Evolutionary conservation across 2,329 filamentous ascomycete genomes (phyloP).

Genomic region (Fusarium verrucosum): DNA sequence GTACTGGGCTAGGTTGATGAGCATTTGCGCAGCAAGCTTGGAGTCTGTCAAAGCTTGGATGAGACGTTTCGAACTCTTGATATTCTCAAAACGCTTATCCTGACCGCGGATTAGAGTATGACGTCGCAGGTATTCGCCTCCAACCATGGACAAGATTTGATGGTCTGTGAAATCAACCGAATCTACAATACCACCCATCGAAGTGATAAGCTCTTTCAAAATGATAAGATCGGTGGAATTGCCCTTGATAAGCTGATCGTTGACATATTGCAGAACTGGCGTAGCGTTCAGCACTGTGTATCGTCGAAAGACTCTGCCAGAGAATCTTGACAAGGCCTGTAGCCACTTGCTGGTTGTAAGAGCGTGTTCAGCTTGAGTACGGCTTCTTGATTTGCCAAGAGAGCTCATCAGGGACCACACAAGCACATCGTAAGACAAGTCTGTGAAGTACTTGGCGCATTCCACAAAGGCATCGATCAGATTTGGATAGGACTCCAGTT

Average conservation of each 20-base stretch:
- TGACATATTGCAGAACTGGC: slow-evolving; percentile 89
- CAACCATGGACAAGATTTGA: slow-evolving; percentile 88
- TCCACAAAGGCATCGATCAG: slow-evolving; percentile 95
- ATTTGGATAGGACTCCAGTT: slow-evolving; percentile 94
- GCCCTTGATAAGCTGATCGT: slow-evolving; percentile 80
- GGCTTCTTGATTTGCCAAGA: slow-evolving; percentile 69
- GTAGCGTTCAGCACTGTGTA: slow-evolving; percentile 85
- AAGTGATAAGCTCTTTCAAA: slow-evolving; percentile 85
- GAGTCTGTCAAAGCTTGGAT: slow-evolving; percentile 82
- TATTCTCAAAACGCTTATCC: slow-evolving; percentile 82
- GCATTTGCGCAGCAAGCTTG: slow-evolving; percentile 79
- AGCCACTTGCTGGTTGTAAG: slow-evolving; percentile 90
- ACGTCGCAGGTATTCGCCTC: slow-evolving; percentile 79
- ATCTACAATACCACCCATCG: slow-evolving; percentile 93
- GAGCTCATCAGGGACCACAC: slow-evolving; percentile 90
- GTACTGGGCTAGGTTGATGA: slow-evolving; percentile 92
- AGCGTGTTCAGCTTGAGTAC: slow-evolving; percentile 69
- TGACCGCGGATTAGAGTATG: slow-evolving; percentile 83
- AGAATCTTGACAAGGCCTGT: slow-evolving; percentile 87
- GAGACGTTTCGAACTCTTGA: slow-evolving; percentile 79
- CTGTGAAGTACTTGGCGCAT: slow-evolving; percentile 92
- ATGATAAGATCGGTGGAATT: slow-evolving; percentile 93
- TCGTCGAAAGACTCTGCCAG: slow-evolving; percentile 86
- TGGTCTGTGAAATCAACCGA: slow-evolving; percentile 88
- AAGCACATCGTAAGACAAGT: slow-evolving; percentile 90